Base-by-base conservation (phyloP, 768 basidiomycete species). In the Tylopilus sp. region DNA sequence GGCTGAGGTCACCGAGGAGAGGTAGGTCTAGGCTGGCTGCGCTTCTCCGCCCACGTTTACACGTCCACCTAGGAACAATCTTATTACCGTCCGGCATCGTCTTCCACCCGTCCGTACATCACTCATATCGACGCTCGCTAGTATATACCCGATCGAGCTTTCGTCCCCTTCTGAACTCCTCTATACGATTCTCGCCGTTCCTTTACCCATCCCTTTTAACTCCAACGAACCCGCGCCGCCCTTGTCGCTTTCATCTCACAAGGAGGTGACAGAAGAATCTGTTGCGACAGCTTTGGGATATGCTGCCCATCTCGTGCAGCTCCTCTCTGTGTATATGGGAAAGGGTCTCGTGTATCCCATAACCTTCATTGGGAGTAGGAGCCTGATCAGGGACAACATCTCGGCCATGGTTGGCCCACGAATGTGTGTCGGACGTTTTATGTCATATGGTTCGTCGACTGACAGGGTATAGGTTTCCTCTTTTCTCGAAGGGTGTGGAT, bases 341-440 rank as follows among this genome's bases (percentile, higher is more conserved):
- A 85, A 85, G 55, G 75, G 78, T 22, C 71, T 98, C 37, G 79
- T 89, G 14, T 98, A 99, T 73, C 92, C 95, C 22, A 80, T 98
- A 45, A 92, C 89, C 19, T 94, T 84, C 69, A 79, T 91, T 45
- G 95, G 93, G 3, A 98, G 94, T 60, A 78, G 91, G 57, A 97
- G 93, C 71, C 68, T 94, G 55, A 91, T 98, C 56, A 83, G 84
- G 65, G 97, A 99, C 73, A 86, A 86, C 13, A 95, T 98, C 45
- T 94, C 92, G 44, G 85, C 87, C 14, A 97, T 98, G 89, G 86
- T 93, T 53, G 97, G 97, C 3, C 94, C 94, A 10, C 76, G 96
- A 69, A 89, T 93, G 92, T 96, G 63, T 71, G 89, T 77, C 16
- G 45, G 25, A 47, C 36, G n/a, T 56, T 47, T 43, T 10, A 42